A percentile compares a stretch with the other conserved stretches of the same genome.
Evolutionary conservation across 2,329 filamentous ascomycete genomes (phyloP).

Genomic region (Iodosphaeria phyllophila): DNA sequence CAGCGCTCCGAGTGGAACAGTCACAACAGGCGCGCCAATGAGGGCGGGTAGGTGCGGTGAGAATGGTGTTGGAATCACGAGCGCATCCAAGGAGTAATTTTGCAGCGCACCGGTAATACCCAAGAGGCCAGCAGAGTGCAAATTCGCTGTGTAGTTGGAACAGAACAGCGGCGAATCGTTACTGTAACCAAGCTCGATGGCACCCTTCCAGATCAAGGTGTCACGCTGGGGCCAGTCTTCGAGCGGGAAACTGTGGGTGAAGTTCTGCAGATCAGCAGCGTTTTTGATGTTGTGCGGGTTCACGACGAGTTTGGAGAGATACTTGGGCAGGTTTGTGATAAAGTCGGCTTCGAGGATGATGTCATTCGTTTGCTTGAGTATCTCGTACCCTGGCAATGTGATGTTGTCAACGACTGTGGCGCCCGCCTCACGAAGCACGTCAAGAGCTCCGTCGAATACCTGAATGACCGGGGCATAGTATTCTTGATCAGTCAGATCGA

Average conservation of each 20-base stretch:
- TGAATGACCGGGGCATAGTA: conserved; percentile 14
- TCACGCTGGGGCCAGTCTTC: conserved; percentile 46
- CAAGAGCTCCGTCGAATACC: conserved; percentile 36
- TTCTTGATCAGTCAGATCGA: conserved; percentile 15
- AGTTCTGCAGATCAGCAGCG: conserved; percentile 30
- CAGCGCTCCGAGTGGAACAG: conserved; percentile 38
- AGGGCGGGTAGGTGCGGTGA: conserved; percentile 30
- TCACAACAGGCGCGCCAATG: conserved; percentile 39
- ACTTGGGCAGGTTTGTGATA: conserved; percentile 31
- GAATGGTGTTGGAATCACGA: conserved; percentile 37
- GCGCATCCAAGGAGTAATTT: conserved; percentile 37
- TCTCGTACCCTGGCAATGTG: conserved; percentile 33
- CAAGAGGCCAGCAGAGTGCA: conserved; percentile 34
- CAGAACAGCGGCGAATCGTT: conserved; percentile 39
- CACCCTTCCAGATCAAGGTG: conserved; percentile 34
- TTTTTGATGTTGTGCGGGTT: conserved; percentile 37
- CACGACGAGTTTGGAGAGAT: conserved; percentile 32
- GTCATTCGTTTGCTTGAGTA: conserved; percentile 13
- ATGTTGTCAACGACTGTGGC: conserved; percentile 40
- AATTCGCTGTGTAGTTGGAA: conserved; percentile 30
- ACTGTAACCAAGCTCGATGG: conserved; percentile 29
- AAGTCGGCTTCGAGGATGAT: conserved; percentile 41
- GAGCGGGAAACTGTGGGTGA: conserved; percentile 29
- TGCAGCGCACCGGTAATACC: conserved; percentile 41
- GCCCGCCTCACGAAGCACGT: conserved; percentile 31